Evolutionary conservation across 257 asterid species (phyloP).

Genomic region (Przewalskia tangutica): DNA sequence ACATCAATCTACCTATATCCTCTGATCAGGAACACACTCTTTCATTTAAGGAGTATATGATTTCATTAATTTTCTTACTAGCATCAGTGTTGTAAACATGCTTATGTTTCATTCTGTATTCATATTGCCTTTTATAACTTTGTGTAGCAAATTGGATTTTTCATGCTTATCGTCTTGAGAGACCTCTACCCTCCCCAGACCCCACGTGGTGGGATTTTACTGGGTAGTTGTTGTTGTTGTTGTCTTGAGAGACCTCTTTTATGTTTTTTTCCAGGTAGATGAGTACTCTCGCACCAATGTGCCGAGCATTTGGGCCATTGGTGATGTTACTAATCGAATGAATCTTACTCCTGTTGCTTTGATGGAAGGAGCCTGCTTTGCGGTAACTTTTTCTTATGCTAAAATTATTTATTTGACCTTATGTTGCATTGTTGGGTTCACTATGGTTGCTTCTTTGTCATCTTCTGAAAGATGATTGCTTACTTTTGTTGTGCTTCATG

Average conservation of each 20-base stretch:
- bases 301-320: slow-evolving; percentile 98
- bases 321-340: slow-evolving; percentile 85
- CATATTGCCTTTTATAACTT: not conserved
- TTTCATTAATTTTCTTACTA: not conserved
- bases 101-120: not conserved
- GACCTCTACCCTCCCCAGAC: too few relatives aligned
- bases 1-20: not conserved
- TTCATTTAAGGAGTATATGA: not conserved
- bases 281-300: slow-evolving; percentile 71
- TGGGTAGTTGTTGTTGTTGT: too few relatives aligned
- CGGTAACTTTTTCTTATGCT: slow-evolving; percentile 40
- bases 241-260: not conserved
- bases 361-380: slow-evolving; percentile 88
- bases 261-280: slow-evolving; percentile 45
- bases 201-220: too few relatives aligned
- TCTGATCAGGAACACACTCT: not conserved
- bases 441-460: not conserved
- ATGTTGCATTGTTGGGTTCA: not conserved
- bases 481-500: slow-evolving; percentile 4
- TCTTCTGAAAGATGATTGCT: not conserved
- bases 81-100: not conserved
- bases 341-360: slow-evolving; percentile 99
- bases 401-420: not conserved
- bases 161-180: not conserved
- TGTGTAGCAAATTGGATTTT: not conserved